Base-by-base conservation (phyloP, 768 basidiomycete species). In the Suillus clintonianus region DNA sequence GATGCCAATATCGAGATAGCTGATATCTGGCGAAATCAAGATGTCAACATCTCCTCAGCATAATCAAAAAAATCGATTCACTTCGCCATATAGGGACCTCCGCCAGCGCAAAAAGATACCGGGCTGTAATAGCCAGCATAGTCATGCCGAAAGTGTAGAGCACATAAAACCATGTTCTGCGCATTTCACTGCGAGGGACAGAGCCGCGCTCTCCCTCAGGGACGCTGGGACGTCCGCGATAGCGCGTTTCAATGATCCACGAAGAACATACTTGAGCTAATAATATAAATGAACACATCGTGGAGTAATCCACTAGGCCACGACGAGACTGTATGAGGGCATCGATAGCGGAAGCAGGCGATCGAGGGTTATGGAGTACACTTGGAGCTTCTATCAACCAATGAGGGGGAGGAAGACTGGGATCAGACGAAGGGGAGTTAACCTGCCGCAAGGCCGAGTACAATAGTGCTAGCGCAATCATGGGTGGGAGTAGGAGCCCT, bases 331-430 rank as follows among this genome's bases (percentile, higher is more conserved):
- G 77, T 13, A 90, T 71, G 32, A 91, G 82, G 5, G 87, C 85
- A 61, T 85, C 76, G 13, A 82, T 72, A 32, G 85, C 78, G 5
- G 84, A 81, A 37, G 83, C 72, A 17, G 79, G 72, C 50, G 78
- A 67, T 32, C 69, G 78, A 7, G 79, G 71, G 47, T 81, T 79
- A 41, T 80, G 72, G 32, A 94, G 81, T 37, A 83, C 79, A 50
- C 81, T 74, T 2, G 95, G 92, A 0, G 80, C 72, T 73, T 97
- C 95, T 69, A 97, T 90, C 48, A 85, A 81, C 96, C 96, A 97
- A 62, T 79, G 80, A 51, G 80, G 68, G 14, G 89, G 88, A 6
- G 89, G 77, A 4, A 79, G 78, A 59, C 68, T 65, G 19, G 74
- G 61, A 59, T 72, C 54, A 58, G 72, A 57, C 65, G 62, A 53